Conservation (phyloP, 208 protist species). For the Trypanosoma vivax region DNA sequence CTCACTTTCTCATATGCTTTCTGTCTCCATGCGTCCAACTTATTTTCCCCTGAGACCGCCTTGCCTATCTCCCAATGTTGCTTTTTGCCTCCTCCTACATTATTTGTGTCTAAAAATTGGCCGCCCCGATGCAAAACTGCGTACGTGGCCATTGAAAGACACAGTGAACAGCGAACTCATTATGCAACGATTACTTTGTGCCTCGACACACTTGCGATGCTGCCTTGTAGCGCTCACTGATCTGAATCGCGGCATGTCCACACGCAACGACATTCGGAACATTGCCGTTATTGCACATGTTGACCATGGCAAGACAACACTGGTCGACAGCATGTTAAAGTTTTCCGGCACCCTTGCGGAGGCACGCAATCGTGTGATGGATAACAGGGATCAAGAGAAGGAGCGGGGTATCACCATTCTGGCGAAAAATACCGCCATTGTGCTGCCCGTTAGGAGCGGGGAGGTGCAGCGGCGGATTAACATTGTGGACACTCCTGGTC, state of each 20-base stretch:
- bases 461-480: conserved; percentile 83
- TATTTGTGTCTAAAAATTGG: too few relatives aligned
- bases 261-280: conserved; percentile 87
- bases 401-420: conserved; percentile 98
- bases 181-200: conserved; percentile 12
- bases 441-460: conserved; percentile 37
- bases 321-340: conserved; percentile 94
- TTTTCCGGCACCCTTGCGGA: conserved; percentile 82
- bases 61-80: too few relatives aligned
- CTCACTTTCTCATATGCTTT: background rate
- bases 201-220: background rate
- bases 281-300: conserved; percentile 97
- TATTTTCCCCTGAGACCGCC: too few relatives aligned
- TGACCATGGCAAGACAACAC: conserved; percentile 97
- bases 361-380: conserved; percentile 94
- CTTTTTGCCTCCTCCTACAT: too few relatives aligned
- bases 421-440: conserved; percentile 91
- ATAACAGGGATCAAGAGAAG: conserved; percentile 94
- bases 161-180: background rate
- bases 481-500: conserved; percentile 97
- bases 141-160: too few relatives aligned
- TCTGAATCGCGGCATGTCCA: conserved; percentile 39
- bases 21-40: background rate
- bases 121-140: too few relatives aligned
- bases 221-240: background rate